Conservation (phyloP, 2,329 filamentous ascomycete genomes). For the Claviceps paspali region DNA sequence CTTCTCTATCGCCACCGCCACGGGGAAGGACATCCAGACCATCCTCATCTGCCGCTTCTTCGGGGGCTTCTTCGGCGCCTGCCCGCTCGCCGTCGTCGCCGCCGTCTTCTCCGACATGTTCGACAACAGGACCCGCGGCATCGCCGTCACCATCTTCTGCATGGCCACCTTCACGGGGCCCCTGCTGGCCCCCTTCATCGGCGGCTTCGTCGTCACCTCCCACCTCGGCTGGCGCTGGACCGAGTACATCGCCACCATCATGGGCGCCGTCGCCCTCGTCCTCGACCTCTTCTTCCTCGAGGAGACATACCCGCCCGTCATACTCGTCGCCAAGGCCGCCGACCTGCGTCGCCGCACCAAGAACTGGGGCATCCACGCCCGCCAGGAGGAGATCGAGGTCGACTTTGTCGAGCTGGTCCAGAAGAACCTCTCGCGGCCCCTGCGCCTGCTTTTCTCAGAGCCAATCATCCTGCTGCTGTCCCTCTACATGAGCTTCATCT, state of each 20-base stretch:
- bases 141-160: constrained; percentile 27
- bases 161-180: constrained; percentile 49
- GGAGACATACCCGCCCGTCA: constrained; percentile 56
- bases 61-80: constrained; percentile 55
- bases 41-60: constrained; percentile 62
- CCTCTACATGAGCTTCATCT: constrained; percentile 62
- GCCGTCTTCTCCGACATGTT: constrained; percentile 62
- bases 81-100: constrained; percentile 51
- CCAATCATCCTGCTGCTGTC: constrained; percentile 54
- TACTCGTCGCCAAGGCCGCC: constrained; percentile 45
- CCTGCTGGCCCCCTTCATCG: constrained; percentile 51
- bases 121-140: constrained; percentile 44
- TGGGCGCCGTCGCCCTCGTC: constrained; percentile 44
- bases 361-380: constrained; percentile 58
- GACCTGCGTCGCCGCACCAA: constrained; percentile 47
- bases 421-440: constrained; percentile 52
- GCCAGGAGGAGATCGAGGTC: constrained; percentile 56
- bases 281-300: constrained; percentile 47
- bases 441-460: constrained; percentile 51
- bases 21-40: constrained; percentile 52
- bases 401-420: constrained; percentile 46
- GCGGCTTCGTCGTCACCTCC: constrained; percentile 49
- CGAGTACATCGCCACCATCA: constrained; percentile 46
- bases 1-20: constrained; percentile 49
- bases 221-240: constrained; percentile 61